A percentile compares a stretch with the other conserved stretches of the same genome.
phyloP scores from a whole-genome alignment of 208 protist genomes.

The Leishmania turanica region DNA sequence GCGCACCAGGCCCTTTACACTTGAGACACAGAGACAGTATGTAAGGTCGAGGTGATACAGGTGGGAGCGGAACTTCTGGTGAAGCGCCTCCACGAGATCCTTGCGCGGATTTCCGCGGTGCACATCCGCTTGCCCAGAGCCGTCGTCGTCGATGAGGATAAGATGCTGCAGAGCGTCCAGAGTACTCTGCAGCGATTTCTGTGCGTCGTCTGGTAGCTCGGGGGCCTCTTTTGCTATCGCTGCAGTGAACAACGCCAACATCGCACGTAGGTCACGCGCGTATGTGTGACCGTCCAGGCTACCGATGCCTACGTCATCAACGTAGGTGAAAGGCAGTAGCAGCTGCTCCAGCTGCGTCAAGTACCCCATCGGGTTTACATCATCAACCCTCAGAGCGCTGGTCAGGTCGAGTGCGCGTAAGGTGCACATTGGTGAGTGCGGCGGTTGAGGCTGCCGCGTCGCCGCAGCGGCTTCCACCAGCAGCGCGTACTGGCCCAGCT shows the following conservation, averaged over 20 bases:
- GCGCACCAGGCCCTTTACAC: slow-evolving; percentile 28
- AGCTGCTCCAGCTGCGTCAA: slow-evolving; percentile 50
- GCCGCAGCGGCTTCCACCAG: slow-evolving; percentile 27
- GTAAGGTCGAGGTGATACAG: slow-evolving; percentile 68
- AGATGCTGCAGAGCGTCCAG: slow-evolving; percentile 15
- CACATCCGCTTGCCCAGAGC: not conserved
- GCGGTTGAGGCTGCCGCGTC: not conserved
- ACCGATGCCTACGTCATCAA: slow-evolving; percentile 36
- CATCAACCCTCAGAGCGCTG: slow-evolving; percentile 35
- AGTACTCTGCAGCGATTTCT: slow-evolving; percentile 3
- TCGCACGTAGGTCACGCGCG: slow-evolving; percentile 14
- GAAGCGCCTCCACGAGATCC: slow-evolving; percentile 11
- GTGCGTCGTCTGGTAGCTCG: not conserved
- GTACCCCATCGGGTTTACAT: slow-evolving; percentile 44
- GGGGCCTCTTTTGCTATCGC: not conserved
- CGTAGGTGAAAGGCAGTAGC: slow-evolving; percentile 45
- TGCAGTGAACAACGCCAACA: slow-evolving; percentile 11
- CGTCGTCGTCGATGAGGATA: not conserved
- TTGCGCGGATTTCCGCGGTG: not conserved
- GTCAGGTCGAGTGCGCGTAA: slow-evolving; percentile 55
- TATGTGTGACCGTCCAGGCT: slow-evolving; percentile 43
- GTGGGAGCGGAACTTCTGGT: slow-evolving; percentile 39
- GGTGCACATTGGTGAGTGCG: slow-evolving; percentile 13
- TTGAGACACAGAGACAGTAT: slow-evolving; percentile 44
- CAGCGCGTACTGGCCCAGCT: slow-evolving; percentile 43